phyloP scores from a whole-genome alignment of 805 yeast species.

The Pichia paraexigua region DNA sequence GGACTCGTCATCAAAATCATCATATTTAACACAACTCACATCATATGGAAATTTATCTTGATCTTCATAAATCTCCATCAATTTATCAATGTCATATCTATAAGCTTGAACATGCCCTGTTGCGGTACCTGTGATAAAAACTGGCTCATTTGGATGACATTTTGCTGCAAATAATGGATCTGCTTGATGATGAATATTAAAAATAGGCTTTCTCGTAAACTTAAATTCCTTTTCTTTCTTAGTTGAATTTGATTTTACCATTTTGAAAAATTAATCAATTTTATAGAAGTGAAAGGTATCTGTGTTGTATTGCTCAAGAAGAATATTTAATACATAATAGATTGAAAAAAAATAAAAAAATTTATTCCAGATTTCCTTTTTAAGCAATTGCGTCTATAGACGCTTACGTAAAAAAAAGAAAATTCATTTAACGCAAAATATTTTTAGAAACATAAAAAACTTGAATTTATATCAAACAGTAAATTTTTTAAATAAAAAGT shows the following conservation, averaged over 20 bases:
- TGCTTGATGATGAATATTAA: conserved; percentile 35
- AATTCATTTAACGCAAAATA: no score
- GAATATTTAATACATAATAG: no score
- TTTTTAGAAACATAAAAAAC: no score
- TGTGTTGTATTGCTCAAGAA: no score
- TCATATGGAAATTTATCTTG: conserved; percentile 27
- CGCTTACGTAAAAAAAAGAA: background rate
- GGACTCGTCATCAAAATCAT: conserved; percentile 19
- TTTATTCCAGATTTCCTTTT: background rate
- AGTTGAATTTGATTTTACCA: background rate
- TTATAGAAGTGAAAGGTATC: no score
- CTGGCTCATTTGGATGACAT: conserved; percentile 67
- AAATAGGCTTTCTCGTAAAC: conserved; percentile 16
- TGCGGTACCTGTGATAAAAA: conserved; percentile 66
- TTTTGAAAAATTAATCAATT: background rate
- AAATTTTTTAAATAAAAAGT: no score
- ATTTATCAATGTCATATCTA: conserved; percentile 43
- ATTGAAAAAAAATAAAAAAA: background rate
- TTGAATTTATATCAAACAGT: no score
- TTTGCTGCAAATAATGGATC: conserved; percentile 72
- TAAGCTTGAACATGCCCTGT: conserved; percentile 67
- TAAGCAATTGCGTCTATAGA: background rate
- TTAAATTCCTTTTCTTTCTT: conserved; percentile 6
- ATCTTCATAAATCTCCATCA: conserved; percentile 29
- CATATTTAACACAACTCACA: conserved; percentile 21